Evolutionary conservation across 257 asterid genomes (phyloP), one percentile per base, ranked within the genome.

Genomic region (Craterostigma plantagineum): DNA sequence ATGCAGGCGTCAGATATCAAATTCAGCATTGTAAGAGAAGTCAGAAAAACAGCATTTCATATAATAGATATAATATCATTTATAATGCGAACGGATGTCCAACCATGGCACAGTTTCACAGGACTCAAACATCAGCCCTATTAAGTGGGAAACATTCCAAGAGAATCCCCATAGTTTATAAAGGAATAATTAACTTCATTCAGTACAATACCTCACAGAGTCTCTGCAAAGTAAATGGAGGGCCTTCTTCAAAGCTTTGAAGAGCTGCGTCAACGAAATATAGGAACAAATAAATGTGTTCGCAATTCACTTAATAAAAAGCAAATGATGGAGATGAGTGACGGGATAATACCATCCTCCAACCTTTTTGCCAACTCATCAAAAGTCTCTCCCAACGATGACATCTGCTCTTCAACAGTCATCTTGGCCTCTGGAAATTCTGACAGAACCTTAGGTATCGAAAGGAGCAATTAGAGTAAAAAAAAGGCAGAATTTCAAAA

Each of bases 161-260:
- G 17, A 27, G n/a, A 33, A 13, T 48, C 12, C 37, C 36, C 33
- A 34, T 16, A 40, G 27, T n/a, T 18, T 38, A 45, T 34, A 40
- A 38, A 40, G 33, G 23, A 46, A 36, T 13, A 14, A 36, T 52
- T 27, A 50, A 48, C 27, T 15, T 10, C 30, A 11, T 49, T 33
- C 36, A 11, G 18, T 23, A 42, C 10, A 40, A 55, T 44, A 81
- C 95, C 97, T 87, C 97, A 59, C 95, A 81, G 35, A 87, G 85
- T 72, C 97, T 81, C 60, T 82, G 97, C 66, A 87, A 58, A 11
- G 97, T 87, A 68, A 87, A 87, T 3, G 97, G 97, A 54, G 97
- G 97, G 49, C 97, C 97, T 51, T 76, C 85, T 43, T 62, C 72
- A 67, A 87, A 87, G 72, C 73, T 62, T 35, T 62, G 62, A 58